Conservation (phyloP, 2,329 filamentous ascomycete genomes). For the Alternaria gaisen region DNA sequence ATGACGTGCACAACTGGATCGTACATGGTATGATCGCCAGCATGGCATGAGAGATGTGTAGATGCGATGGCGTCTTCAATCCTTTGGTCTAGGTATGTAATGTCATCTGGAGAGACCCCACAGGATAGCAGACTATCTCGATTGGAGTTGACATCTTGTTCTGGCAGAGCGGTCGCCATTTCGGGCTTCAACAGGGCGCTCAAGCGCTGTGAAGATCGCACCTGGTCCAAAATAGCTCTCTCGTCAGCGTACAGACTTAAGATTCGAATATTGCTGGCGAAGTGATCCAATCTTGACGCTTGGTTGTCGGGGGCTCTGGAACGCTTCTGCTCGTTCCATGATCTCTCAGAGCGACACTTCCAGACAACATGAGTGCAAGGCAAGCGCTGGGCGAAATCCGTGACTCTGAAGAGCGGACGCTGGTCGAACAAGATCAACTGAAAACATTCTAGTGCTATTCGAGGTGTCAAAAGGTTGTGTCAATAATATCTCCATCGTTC, state of each 20-base stretch:
- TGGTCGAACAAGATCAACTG: background rate
- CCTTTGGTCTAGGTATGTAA: background rate
- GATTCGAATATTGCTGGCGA: background rate
- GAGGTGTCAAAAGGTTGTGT: background rate
- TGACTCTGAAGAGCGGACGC: background rate
- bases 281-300: background rate
- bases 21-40: background rate
- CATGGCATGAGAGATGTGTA: background rate
- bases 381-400: background rate
- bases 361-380: background rate
- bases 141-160: background rate
- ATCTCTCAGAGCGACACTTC: background rate
- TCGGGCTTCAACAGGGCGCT: background rate
- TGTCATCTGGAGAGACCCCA: background rate
- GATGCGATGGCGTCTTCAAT: background rate
- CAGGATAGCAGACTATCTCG: background rate
- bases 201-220: background rate
- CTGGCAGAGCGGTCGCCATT: background rate
- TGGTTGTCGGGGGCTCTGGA: background rate
- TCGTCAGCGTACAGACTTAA: background rate
- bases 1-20: background rate
- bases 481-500: background rate
- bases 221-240: background rate
- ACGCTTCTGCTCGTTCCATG: background rate
- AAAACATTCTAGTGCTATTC: background rate